These are phyloP conservation scores for Exophiala sp. DNA, from an alignment of 2,329 filamentous ascomycete species.

Conservation along the genomic window DNA sequence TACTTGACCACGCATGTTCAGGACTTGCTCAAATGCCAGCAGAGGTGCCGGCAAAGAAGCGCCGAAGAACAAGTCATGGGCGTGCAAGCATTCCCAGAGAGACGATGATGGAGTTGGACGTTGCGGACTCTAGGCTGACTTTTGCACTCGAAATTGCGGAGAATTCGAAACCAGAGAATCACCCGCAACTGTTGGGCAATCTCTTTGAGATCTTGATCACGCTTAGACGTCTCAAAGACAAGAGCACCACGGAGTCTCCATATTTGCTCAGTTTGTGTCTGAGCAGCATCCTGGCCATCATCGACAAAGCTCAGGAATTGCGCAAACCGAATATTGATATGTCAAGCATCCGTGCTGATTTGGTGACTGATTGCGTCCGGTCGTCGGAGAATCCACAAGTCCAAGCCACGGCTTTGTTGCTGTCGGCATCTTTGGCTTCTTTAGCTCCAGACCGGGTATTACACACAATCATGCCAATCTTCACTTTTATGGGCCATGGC, in stretches of 20 bases:
- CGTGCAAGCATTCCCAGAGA: conserved; percentile 44
- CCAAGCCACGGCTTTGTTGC: conserved; percentile 82
- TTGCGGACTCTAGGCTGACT: conserved; percentile 45
- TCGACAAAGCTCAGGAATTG: conserved; percentile 65
- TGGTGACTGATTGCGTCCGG: conserved; percentile 91
- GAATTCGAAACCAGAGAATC: conserved; percentile 68
- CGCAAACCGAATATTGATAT: conserved; percentile 64
- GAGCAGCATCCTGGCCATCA: conserved; percentile 75
- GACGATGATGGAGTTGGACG: conserved; percentile 10
- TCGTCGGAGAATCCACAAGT: conserved; percentile 89
- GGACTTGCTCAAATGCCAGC: conserved; percentile 68
- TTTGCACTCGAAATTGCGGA: conserved; percentile 88
- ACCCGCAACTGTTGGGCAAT: conserved; percentile 70
- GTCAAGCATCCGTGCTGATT: conserved; percentile 77
- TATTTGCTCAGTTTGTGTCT: conserved; percentile 86
- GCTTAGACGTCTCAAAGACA: conserved; percentile 76
- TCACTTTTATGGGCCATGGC: conserved; percentile 94
- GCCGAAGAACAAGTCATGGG: conserved; percentile 73
- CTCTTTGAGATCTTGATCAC: conserved; percentile 84
- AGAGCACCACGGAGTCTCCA: conserved; percentile 80
- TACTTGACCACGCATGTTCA: conserved; percentile 67
- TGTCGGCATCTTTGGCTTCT: conserved; percentile 81
- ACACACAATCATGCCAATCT: conserved; percentile 98
- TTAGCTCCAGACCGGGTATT: conserved; percentile 87
- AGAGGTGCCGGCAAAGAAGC: conserved; percentile 70